Conservation (phyloP, 495 filamentous ascomycete genomes). For the Lepraria neglecta region DNA sequence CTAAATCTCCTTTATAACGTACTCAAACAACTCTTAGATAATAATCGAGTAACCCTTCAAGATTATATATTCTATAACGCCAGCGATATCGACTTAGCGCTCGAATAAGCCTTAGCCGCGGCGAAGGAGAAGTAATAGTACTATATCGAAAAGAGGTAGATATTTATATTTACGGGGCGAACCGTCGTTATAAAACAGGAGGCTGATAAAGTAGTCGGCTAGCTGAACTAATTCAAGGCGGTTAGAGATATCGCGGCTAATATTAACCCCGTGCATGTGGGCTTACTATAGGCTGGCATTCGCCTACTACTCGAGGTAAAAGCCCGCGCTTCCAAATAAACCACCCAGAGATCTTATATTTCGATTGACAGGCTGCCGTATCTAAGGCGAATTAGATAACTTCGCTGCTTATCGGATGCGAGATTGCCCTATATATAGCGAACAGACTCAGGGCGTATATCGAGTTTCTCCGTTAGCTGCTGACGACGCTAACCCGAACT, state of each 20-base stretch:
- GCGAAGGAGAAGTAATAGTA: slow-evolving; percentile 6
- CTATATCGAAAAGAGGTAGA: slow-evolving; percentile 13
- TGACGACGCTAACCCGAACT: background rate
- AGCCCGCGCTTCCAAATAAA: slow-evolving; percentile 5
- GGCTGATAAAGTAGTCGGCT: slow-evolving; percentile 11
- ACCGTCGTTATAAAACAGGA: slow-evolving; percentile 11
- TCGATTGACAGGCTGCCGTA: slow-evolving; percentile 3
- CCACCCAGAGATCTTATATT: slow-evolving; percentile 6
- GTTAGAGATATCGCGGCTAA: slow-evolving; percentile 1
- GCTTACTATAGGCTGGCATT: slow-evolving; percentile 13
- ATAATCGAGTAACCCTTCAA: slow-evolving; percentile 1
- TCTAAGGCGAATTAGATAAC: slow-evolving; percentile 12
- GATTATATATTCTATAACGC: slow-evolving; percentile 1
- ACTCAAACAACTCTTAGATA: background rate
- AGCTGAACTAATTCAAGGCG: slow-evolving; percentile 8
- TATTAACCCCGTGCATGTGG: background rate
- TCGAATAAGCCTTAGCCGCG: slow-evolving; percentile 4
- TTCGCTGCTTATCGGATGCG: background rate
- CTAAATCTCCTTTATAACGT: slow-evolving; percentile 7
- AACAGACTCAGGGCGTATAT: background rate
- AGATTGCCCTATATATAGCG: background rate
- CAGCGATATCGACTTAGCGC: background rate
- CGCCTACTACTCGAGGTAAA: slow-evolving; percentile 11
- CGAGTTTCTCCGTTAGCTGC: background rate
- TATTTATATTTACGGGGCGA: slow-evolving; percentile 6